Evolutionary conservation across 257 asterid genomes (phyloP), one percentile per base, ranked within the genome.

Genomic region (Mitragyna speciosa): DNA sequence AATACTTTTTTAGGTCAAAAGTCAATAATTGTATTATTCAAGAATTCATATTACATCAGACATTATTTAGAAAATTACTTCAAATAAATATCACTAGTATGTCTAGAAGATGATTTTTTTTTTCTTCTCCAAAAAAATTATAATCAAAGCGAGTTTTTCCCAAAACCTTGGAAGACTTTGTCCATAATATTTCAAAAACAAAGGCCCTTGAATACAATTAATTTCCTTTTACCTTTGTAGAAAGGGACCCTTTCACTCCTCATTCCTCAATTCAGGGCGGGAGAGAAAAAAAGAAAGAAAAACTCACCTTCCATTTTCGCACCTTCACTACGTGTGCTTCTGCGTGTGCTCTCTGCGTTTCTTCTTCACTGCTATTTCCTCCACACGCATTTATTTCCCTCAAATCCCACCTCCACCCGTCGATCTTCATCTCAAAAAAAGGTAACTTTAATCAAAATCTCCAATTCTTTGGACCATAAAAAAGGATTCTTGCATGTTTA

Each of bases 261-360:
- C 5, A 11, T 22, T 70, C 16, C 15, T 24, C 2, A 70, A 7
- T 41, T 39, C 17, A 41, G 74, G 15, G 74, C 54, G 74, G 54
- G 73, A 70, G 43, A 11, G 28, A 39, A n/a, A 17, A 43, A 59
- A n/a, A 63, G 36, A 33, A 43, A 41, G 41, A 22, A 51, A 59
- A 65, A 61, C 36, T 20, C 20, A 36, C 41, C 30, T 26, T 67
- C 31, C 22, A 31, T 54, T 30, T 47, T 22, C 36, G 56, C 49
- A 41, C 78, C 15, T 28, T 30, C 28, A 12, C 47, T 69, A 3
- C 49, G 12, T 36, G 41, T 36, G 41, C 41, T 36, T 36, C 41
- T 72, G 26, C 59, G 73, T 72, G 70, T 49, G 68, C 43, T 12
- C 49, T 77, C 48, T n/a, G 75, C n/a, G 81, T 36, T 26, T 24